These are phyloP conservation scores for Avena sativa DNA, from an alignment of 176 grass and related monocot genomes.

Conservation along the genomic window DNA sequence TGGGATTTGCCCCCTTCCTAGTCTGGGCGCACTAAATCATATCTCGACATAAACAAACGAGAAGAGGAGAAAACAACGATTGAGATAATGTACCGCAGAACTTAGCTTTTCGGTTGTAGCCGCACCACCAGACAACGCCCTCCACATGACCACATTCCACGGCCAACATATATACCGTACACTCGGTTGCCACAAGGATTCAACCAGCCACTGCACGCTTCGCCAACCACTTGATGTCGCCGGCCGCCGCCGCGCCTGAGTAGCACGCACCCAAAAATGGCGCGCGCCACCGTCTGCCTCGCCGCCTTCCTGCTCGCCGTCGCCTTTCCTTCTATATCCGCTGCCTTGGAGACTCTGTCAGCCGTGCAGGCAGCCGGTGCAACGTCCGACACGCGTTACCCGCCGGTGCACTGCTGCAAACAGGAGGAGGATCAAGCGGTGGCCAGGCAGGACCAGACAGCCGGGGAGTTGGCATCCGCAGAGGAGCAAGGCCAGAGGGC, in stretches of 20 bases:
- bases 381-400: background rate
- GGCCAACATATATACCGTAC: background rate
- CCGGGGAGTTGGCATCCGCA: background rate
- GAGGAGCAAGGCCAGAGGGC: background rate
- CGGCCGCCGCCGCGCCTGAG: background rate
- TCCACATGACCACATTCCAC: background rate
- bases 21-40: background rate
- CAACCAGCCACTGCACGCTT: background rate
- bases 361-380: background rate
- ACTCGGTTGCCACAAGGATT: background rate
- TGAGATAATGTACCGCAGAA: too few relatives aligned
- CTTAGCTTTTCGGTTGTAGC: too few relatives aligned
- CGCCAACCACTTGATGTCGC: background rate
- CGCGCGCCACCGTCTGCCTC: background rate
- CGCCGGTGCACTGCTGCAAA: background rate
- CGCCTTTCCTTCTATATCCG: background rate
- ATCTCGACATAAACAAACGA: background rate
- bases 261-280: conserved; percentile 7
- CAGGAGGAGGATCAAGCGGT: background rate
- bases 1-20: background rate
- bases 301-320: background rate
- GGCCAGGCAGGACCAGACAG: background rate
- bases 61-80: background rate
- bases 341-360: background rate
- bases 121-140: background rate